Evolutionary conservation across 2,329 filamentous ascomycete species (phyloP).

Genomic region (Fusarium neocosmosporiellum): DNA sequence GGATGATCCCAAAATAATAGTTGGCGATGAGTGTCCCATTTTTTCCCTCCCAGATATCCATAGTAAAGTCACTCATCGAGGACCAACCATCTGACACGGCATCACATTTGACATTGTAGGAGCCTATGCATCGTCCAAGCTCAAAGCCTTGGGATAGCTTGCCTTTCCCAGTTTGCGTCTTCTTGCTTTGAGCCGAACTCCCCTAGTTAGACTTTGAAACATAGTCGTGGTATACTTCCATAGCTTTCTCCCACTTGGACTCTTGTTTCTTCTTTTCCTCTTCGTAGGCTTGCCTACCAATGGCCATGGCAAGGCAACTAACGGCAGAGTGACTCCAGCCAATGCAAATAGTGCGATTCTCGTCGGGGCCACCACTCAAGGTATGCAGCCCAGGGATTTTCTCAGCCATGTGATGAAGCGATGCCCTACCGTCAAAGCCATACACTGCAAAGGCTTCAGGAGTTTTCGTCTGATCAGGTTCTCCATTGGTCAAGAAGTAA

Average conservation of each 20-base stretch:
- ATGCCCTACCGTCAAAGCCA: not conserved
- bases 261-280: not conserved
- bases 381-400: not conserved
- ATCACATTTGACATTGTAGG: conserved; percentile 14
- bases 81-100: conserved; percentile 2
- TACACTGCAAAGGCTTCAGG: not conserved
- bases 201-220: not conserved
- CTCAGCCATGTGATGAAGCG: not conserved
- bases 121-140: conserved; percentile 11
- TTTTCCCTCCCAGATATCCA: conserved; percentile 1
- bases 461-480: conserved; percentile 4
- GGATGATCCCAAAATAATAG: conserved; percentile 12
- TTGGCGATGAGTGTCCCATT: not conserved
- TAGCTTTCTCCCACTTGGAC: not conserved
- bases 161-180: not conserved
- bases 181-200: not conserved
- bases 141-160: not conserved
- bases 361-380: not conserved
- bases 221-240: conserved; percentile 6
- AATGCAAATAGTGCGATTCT: not conserved
- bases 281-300: not conserved
- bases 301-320: not conserved
- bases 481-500: conserved; percentile 21
- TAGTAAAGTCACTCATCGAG: not conserved
- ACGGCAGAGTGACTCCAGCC: conserved; percentile 7